These are phyloP conservation scores for Lenwebbia sp. DNA, from an alignment of 345 rosid species.

Conservation along the genomic window DNA sequence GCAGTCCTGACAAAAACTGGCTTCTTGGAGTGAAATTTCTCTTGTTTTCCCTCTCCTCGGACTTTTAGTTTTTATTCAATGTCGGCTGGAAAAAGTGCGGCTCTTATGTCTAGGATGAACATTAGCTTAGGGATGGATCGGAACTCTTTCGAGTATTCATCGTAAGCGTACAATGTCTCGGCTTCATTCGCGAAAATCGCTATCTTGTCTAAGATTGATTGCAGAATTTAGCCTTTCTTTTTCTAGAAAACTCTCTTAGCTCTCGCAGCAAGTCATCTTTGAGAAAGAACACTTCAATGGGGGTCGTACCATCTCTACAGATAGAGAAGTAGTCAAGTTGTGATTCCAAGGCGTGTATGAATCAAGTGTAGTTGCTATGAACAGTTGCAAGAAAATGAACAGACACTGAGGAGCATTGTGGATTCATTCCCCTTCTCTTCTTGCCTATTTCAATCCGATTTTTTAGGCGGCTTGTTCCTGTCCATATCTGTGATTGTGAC, in stretches of 20 bases:
- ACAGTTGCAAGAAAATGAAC: neutral
- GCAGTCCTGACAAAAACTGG: conserved; percentile 85
- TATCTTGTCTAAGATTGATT: neutral
- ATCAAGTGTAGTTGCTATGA: neutral
- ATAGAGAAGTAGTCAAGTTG: neutral
- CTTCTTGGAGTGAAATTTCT: conserved; percentile 49
- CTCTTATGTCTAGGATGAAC: neutral
- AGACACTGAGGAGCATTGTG: neutral
- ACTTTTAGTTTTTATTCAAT: neutral
- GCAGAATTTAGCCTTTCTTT: neutral
- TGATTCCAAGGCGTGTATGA: neutral
- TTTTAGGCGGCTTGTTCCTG: neutral
- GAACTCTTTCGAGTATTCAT: neutral
- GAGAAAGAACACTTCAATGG: neutral
- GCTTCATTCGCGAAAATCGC: neutral
- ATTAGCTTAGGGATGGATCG: neutral
- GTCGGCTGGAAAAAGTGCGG: neutral
- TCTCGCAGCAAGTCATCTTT: neutral
- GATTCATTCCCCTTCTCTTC: neutral
- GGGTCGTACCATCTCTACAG: neutral
- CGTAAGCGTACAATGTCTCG: neutral
- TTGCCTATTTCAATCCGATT: neutral
- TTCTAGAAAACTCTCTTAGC: neutral
- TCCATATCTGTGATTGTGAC: neutral
- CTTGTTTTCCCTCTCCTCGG: conserved; percentile 1